phyloP scores from a whole-genome alignment of 2,329 filamentous ascomycete species.

The Delphinella strobiligena region DNA sequence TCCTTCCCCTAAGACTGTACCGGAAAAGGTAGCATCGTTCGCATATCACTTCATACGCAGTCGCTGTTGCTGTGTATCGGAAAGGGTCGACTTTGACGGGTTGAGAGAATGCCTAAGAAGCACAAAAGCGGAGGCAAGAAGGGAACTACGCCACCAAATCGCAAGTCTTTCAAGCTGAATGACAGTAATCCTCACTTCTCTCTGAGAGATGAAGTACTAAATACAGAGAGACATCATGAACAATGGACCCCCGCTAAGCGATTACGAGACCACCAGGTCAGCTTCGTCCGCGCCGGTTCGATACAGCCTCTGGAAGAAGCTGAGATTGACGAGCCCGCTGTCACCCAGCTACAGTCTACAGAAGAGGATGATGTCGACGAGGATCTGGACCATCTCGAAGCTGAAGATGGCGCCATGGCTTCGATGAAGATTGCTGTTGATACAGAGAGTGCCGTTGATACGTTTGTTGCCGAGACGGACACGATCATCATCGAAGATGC shows the following conservation, averaged over 20 bases:
- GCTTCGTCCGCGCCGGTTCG: constrained; percentile 49
- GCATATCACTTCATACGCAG: no score
- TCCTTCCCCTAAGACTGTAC: no score
- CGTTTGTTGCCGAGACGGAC: not conserved
- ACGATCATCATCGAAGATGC: no score
- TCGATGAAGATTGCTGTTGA: constrained; percentile 18
- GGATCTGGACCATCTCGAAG: constrained; percentile 19
- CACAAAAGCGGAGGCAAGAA: constrained; percentile 10
- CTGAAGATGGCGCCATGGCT: constrained; percentile 17
- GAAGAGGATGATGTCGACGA: constrained; percentile 15
- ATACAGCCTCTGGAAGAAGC: constrained; percentile 23
- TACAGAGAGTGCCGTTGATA: constrained; percentile 4
- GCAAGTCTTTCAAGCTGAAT: no score
- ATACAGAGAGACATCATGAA: constrained; percentile 39
- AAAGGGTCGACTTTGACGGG: no score
- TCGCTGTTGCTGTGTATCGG: no score
- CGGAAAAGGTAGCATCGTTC: no score
- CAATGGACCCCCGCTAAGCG: constrained; percentile 35
- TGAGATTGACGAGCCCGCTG: constrained; percentile 17
- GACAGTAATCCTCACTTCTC: constrained; percentile 22
- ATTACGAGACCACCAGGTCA: constrained; percentile 43
- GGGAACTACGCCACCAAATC: no score
- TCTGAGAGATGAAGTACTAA: constrained; percentile 47
- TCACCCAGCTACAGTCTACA: no score
- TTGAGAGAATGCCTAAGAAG: constrained; percentile 12